A percentile compares a stretch with the other conserved stretches of the same genome.
Conservation (phyloP, 2,329 filamentous ascomycete genomes). For the Blastomyces emzantsi region DNA sequence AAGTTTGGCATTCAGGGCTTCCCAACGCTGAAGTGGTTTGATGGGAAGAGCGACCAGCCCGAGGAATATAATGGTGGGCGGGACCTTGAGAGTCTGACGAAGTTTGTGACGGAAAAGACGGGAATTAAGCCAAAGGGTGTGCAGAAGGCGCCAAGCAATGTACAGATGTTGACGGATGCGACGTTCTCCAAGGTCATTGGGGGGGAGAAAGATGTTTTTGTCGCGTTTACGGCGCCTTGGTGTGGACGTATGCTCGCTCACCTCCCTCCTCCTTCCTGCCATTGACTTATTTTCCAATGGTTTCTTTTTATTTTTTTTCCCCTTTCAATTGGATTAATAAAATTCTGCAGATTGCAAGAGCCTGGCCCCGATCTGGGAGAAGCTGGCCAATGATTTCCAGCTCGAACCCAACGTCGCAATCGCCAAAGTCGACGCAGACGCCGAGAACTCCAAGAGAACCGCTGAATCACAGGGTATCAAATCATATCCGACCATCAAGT, state of each 20-base stretch:
- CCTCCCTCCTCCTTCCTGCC: slow-evolving; percentile 5
- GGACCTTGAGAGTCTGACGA: slow-evolving; percentile 73
- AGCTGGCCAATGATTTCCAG: slow-evolving; percentile 69
- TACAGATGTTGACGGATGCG: slow-evolving; percentile 70
- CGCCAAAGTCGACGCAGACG: slow-evolving; percentile 93
- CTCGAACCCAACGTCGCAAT: slow-evolving; percentile 71
- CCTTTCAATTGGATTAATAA: neutral
- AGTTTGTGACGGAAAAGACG: slow-evolving; percentile 80
- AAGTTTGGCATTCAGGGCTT: slow-evolving; percentile 87
- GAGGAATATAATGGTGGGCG: slow-evolving; percentile 78
- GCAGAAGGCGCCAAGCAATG: slow-evolving; percentile 57
- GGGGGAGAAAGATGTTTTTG: slow-evolving; percentile 77
- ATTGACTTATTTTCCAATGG: neutral
- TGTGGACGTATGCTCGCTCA: slow-evolving; percentile 75
- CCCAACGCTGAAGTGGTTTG: slow-evolving; percentile 95
- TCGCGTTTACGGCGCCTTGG: slow-evolving; percentile 97
- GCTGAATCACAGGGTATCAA: slow-evolving; percentile 67
- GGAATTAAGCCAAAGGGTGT: slow-evolving; percentile 63
- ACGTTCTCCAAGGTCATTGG: slow-evolving; percentile 72
- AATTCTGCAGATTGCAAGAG: slow-evolving; percentile 75
- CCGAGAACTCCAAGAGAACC: slow-evolving; percentile 70
- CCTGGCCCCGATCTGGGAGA: slow-evolving; percentile 85
- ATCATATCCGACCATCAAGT: slow-evolving; percentile 96
- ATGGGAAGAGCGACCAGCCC: slow-evolving; percentile 82
- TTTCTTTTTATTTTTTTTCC: neutral